Conservation (phyloP, 345 rosid species). For the Rhodomyrtus tomentosa region DNA sequence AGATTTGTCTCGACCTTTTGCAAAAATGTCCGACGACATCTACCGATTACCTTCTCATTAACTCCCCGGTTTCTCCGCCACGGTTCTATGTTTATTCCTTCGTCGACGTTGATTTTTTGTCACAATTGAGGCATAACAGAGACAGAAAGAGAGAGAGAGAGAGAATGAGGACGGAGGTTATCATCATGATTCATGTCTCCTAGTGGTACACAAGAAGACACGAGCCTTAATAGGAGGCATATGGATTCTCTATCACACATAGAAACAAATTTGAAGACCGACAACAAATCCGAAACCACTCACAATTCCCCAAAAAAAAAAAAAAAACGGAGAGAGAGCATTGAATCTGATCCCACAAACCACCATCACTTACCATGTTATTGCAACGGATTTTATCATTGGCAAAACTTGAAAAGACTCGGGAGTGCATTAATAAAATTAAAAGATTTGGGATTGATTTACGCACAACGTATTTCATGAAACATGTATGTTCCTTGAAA, state of each 20-base stretch:
- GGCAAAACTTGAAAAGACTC: too few species aligned
- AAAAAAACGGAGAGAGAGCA: neutral
- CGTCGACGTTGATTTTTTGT: neutral
- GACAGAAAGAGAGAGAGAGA: neutral
- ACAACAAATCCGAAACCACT: neutral
- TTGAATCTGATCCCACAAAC: neutral
- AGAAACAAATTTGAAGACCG: slow-evolving; percentile 4
- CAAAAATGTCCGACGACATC: neutral
- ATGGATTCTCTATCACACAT: neutral
- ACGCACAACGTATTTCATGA: neutral
- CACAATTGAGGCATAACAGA: neutral
- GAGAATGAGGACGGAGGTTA: neutral
- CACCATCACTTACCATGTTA: neutral
- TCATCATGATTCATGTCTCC: slow-evolving; percentile 4
- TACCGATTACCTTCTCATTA: neutral
- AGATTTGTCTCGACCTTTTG: neutral
- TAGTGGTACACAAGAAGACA: slow-evolving; percentile 9
- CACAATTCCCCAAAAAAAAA: neutral
- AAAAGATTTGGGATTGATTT: too few species aligned
- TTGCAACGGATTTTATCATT: neutral
- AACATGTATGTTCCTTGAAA: neutral
- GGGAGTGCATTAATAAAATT: too few species aligned
- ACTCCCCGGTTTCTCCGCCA: neutral
- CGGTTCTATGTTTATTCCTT: neutral
- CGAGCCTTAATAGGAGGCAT: neutral